Conservation (phyloP, 2,329 filamentous ascomycete genomes). For the Xylogone sp. region DNA sequence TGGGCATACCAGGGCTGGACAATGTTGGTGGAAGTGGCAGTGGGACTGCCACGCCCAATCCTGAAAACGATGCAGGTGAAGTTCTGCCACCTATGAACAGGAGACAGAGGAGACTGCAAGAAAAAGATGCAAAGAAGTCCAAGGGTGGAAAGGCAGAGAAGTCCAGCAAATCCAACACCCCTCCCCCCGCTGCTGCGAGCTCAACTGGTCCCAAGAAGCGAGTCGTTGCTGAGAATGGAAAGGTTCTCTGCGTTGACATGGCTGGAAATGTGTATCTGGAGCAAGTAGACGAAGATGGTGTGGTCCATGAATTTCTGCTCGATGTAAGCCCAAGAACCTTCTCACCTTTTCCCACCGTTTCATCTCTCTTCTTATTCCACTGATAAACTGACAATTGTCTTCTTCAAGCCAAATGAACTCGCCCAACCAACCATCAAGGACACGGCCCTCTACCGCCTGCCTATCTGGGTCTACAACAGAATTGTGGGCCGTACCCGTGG, state of each 20-base stretch:
- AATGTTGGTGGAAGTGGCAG: constrained; percentile 18
- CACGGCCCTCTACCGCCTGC: constrained; percentile 78
- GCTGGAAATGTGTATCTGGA: constrained; percentile 93
- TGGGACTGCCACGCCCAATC: constrained; percentile 38
- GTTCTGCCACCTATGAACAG: constrained; percentile 65
- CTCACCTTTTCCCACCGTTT: constrained; percentile 17
- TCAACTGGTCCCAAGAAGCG: constrained; percentile 78
- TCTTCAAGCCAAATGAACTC: constrained; percentile 77
- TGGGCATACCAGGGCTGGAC: constrained; percentile 66
- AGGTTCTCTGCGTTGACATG: constrained; percentile 88
- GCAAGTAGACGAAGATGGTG: constrained; percentile 83
- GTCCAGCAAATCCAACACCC: constrained; percentile 43
- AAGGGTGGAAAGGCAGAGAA: constrained; percentile 54
- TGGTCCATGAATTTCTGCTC: constrained; percentile 77
- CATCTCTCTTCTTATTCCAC: neutral
- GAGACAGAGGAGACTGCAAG: constrained; percentile 82
- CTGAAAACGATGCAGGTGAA: constrained; percentile 42
- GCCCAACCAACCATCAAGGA: constrained; percentile 71
- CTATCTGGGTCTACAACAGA: constrained; percentile 65
- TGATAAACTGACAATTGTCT: constrained; percentile 9
- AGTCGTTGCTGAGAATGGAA: constrained; percentile 91
- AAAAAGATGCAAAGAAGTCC: constrained; percentile 74
- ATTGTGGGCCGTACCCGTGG: constrained; percentile 44
- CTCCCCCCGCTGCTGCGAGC: constrained; percentile 39
- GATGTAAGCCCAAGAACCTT: constrained; percentile 60